A percentile compares a stretch with the other conserved stretches of the same genome.
phyloP scores from a whole-genome alignment of 108 stramenopile species.

The Skeletonema menzelii region DNA sequence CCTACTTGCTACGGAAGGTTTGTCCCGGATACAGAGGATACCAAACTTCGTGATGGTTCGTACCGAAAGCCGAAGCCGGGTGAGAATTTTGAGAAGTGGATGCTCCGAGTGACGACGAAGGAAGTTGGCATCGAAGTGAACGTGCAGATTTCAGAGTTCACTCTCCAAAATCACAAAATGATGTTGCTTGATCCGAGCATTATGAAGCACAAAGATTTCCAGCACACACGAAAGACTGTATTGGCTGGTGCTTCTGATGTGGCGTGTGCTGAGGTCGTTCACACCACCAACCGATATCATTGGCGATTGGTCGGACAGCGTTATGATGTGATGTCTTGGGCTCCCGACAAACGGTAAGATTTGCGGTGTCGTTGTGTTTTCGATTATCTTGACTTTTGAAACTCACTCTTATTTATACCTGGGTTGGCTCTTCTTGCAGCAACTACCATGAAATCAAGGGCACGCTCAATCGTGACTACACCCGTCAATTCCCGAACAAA shows the following conservation, averaged over 20 bases:
- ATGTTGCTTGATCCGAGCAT: slow-evolving; percentile 90
- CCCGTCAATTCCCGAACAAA: slow-evolving; percentile 78
- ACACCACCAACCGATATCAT: slow-evolving; percentile 94
- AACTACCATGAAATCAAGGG: slow-evolving; percentile 86
- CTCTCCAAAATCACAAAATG: slow-evolving; percentile 98
- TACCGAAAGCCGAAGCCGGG: slow-evolving; percentile 80
- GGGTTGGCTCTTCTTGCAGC: slow-evolving; percentile 8
- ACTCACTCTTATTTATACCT: neutral
- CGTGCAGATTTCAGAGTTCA: slow-evolving; percentile 96
- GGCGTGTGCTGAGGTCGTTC: slow-evolving; percentile 97
- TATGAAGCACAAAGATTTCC: slow-evolving; percentile 89
- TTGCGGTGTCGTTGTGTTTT: neutral
- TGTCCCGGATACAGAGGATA: slow-evolving; percentile 96
- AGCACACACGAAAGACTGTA: slow-evolving; percentile 53
- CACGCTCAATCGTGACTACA: slow-evolving; percentile 57
- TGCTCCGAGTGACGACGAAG: slow-evolving; percentile 95
- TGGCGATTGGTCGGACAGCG: slow-evolving; percentile 95
- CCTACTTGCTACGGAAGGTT: slow-evolving; percentile 93
- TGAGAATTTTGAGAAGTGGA: slow-evolving; percentile 95
- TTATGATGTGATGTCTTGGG: slow-evolving; percentile 96
- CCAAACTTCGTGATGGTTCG: slow-evolving; percentile 87
- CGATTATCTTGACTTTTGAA: neutral
- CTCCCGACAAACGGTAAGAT: slow-evolving; percentile 64
- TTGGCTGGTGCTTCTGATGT: slow-evolving; percentile 76
- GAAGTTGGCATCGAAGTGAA: slow-evolving; percentile 97